Evolutionary conservation across 2,329 filamentous ascomycete species (phyloP).

Genomic region (Cladobotryum mycophilum): DNA sequence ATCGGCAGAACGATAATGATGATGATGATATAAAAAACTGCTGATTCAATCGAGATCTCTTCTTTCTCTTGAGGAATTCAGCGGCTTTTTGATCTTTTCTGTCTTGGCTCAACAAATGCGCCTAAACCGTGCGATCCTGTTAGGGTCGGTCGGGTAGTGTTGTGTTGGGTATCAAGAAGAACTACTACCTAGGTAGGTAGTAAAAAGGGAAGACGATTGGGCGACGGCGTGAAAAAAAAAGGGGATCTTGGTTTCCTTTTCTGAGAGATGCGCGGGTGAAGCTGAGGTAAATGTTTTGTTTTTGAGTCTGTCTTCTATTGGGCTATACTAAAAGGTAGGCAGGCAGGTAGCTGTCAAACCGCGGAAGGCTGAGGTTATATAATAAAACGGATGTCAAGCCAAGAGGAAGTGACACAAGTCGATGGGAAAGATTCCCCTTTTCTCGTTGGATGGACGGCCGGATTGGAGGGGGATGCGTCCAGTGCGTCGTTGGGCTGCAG

Average conservation of each 20-base stretch:
- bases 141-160: not conserved
- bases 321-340: slow-evolving; percentile 11
- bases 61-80: not conserved
- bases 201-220: not conserved
- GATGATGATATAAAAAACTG: not conserved
- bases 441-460: not conserved
- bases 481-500: slow-evolving; percentile 10
- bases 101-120: not conserved
- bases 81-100: too few species aligned
- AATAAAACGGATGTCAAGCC: not conserved
- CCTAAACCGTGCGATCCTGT: slow-evolving; percentile 1
- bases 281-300: too few species aligned
- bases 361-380: not conserved
- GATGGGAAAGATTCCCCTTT: not conserved
- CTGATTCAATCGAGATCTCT: not conserved
- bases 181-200: not conserved
- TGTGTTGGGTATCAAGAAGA: slow-evolving; percentile 11
- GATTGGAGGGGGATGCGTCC: not conserved
- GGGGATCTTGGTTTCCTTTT: not conserved
- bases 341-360: not conserved
- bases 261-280: too few species aligned
- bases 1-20: not conserved
- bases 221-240: not conserved
- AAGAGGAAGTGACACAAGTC: slow-evolving; percentile 1
- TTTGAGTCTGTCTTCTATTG: slow-evolving; percentile 5